These are phyloP conservation scores for Ehretia macrophylla DNA, from an alignment of 257 asterid species.

Conservation along the genomic window DNA sequence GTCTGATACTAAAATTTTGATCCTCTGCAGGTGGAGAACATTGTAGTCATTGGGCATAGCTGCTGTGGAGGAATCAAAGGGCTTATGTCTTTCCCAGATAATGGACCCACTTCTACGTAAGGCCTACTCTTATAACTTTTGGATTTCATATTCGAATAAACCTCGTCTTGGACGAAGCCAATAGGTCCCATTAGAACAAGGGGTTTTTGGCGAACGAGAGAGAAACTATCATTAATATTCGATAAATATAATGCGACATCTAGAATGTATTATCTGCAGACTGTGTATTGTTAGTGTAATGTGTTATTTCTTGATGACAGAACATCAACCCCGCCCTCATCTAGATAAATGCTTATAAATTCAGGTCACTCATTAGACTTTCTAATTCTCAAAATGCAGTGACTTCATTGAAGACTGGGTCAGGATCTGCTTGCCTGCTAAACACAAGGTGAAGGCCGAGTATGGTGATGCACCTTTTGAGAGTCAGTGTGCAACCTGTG, in stretches of 20 bases:
- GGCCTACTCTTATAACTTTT: neutral
- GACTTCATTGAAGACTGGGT: slow-evolving; percentile 98
- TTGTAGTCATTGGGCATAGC: slow-evolving; percentile 92
- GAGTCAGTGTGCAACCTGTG: slow-evolving; percentile 55
- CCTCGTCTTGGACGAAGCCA: too few relatives aligned
- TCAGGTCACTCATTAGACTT: too few relatives aligned
- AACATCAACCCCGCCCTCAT: neutral
- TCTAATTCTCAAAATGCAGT: slow-evolving; percentile 27
- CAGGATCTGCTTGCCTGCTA: slow-evolving; percentile 74
- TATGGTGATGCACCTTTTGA: slow-evolving; percentile 27
- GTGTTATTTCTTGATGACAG: too few relatives aligned
- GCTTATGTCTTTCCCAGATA: slow-evolving; percentile 74
- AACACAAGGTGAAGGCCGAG: slow-evolving; percentile 52
- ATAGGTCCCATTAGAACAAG: too few relatives aligned
- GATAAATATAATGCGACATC: too few relatives aligned
- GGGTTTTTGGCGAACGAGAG: too few relatives aligned
- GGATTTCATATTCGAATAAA: neutral
- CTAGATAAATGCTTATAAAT: neutral
- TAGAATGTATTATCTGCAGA: too few relatives aligned
- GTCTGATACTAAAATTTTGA: neutral
- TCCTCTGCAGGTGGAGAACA: slow-evolving; percentile 54
- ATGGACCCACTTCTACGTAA: slow-evolving; percentile 73
- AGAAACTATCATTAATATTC: too few relatives aligned
- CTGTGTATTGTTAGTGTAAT: too few relatives aligned
- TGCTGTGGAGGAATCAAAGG: slow-evolving; percentile 97